A percentile compares a stretch with the other conserved stretches of the same genome.
Evolutionary conservation across 805 yeast species (phyloP).

Genomic region (Helenozyma rhizophorensis): DNA sequence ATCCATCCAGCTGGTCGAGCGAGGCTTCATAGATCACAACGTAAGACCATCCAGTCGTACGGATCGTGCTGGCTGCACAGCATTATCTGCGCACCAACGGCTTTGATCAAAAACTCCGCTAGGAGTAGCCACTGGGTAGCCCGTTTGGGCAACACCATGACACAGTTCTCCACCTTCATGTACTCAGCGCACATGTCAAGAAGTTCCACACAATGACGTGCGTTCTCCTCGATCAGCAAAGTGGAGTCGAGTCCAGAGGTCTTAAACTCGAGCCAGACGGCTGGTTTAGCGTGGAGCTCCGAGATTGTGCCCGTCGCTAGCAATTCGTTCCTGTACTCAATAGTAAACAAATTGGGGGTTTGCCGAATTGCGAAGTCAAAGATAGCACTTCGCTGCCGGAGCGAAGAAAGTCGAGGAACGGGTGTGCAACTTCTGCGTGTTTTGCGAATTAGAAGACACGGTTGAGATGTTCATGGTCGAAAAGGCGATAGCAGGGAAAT

Average conservation of each 20-base stretch:
- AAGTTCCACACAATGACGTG: conserved; percentile 8
- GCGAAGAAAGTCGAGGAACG: background rate
- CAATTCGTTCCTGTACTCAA: background rate
- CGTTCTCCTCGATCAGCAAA: background rate
- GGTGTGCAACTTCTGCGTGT: no score
- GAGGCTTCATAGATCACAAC: no score
- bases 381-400: conserved; percentile 19
- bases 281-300: no score
- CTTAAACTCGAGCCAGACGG: background rate
- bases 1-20: no score
- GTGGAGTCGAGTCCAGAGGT: background rate
- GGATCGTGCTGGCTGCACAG: conserved; percentile 3
- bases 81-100: conserved; percentile 4
- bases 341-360: conserved; percentile 1
- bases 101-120: conserved; percentile 5
- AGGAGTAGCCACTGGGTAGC: background rate
- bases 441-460: no score
- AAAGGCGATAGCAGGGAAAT: no score
- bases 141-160: conserved; percentile 7
- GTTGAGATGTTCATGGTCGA: no score
- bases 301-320: background rate
- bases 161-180: conserved; percentile 1
- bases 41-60: conserved; percentile 7
- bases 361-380: conserved; percentile 26
- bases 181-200: conserved; percentile 10